These are phyloP conservation scores for Seiridium unicorne DNA, from an alignment of 2,329 filamentous ascomycete species.

Conservation along the genomic window DNA sequence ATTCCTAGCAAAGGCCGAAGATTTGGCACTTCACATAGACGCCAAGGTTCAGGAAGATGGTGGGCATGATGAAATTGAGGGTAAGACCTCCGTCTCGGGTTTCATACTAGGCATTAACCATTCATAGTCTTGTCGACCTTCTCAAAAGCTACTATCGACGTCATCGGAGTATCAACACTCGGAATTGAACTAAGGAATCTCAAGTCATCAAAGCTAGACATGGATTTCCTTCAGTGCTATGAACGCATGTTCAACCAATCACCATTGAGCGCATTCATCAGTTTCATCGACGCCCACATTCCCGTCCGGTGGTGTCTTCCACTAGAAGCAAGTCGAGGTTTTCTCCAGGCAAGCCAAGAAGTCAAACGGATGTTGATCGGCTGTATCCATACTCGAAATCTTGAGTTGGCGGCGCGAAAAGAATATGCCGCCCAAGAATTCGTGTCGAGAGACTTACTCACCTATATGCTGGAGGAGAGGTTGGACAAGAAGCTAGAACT, in stretches of 20 bases:
- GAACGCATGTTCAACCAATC: not conserved
- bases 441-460: not conserved
- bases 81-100: not conserved
- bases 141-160: not conserved
- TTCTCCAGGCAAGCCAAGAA: not conserved
- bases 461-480: not conserved
- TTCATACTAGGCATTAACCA: not conserved
- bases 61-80: not conserved
- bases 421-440: not conserved
- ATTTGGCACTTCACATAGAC: not conserved
- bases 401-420: not conserved
- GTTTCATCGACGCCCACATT: not conserved
- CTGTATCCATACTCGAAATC: not conserved
- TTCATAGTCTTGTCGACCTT: not conserved
- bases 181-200: not conserved
- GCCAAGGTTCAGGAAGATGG: not conserved
- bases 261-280: not conserved
- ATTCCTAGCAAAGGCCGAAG: not conserved
- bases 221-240: not conserved
- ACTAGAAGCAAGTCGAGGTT: not conserved
- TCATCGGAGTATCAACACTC: not conserved
- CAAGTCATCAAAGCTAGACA: not conserved
- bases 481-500: not conserved
- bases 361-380: not conserved
- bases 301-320: not conserved